These are phyloP conservation scores for Paecilomyces sp. DNA, from an alignment of 2,329 filamentous ascomycete genomes.

Conservation along the genomic window DNA sequence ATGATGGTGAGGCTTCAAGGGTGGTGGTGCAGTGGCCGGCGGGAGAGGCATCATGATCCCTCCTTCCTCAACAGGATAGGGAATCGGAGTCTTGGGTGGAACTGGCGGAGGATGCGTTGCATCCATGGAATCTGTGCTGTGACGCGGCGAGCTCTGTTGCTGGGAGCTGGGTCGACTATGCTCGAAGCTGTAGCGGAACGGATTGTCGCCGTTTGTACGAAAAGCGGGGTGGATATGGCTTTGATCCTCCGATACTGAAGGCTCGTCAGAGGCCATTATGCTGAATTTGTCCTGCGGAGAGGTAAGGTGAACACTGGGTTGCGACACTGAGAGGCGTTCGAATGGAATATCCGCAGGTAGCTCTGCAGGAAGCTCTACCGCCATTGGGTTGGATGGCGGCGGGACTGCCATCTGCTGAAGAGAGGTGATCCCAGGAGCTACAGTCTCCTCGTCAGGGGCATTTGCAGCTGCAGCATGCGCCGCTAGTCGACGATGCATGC, in stretches of 20 bases:
- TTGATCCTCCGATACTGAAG: conserved; percentile 28
- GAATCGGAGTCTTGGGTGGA: conserved; percentile 70
- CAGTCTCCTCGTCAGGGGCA: conserved; percentile 21
- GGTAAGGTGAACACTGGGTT: conserved; percentile 38
- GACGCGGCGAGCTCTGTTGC: conserved; percentile 23
- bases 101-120: conserved; percentile 54
- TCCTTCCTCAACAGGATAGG: conserved; percentile 36
- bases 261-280: conserved; percentile 54
- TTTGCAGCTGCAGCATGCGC: conserved; percentile 32
- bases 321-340: conserved; percentile 15
- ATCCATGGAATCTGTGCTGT: conserved; percentile 26
- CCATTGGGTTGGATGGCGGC: conserved; percentile 40
- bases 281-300: conserved; percentile 63
- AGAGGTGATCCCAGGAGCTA: conserved; percentile 19
- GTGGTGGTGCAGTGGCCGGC: conserved; percentile 23
- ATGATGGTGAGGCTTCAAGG: conserved; percentile 3
- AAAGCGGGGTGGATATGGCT: conserved; percentile 16
- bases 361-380: conserved; percentile 55
- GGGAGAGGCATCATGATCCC: conserved; percentile 29
- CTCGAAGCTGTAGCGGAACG: conserved; percentile 32
- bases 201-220: conserved; percentile 18
- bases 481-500: conserved; percentile 64
- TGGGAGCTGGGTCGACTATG: conserved; percentile 22
- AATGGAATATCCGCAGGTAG: conserved; percentile 30
- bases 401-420: conserved; percentile 21